A percentile compares a stretch with the other conserved stretches of the same genome.
These are phyloP conservation scores for Paramecium sexaurelia DNA, from an alignment of 73 alveolate genomes.

Conservation along the genomic window DNA sequence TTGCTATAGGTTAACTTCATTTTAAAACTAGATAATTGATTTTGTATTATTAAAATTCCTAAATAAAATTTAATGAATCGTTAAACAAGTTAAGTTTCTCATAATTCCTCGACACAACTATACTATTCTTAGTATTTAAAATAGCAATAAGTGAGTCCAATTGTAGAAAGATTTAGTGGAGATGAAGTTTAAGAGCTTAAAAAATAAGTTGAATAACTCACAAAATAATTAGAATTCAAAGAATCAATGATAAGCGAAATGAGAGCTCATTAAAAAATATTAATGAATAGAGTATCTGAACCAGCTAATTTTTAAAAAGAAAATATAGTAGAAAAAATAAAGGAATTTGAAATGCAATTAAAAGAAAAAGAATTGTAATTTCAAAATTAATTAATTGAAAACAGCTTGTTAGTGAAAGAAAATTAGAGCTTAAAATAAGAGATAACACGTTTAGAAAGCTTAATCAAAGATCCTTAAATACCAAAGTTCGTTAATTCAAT, in stretches of 20 bases:
- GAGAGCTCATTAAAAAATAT: constrained; percentile 33
- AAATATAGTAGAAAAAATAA: not conserved
- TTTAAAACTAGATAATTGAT: not conserved
- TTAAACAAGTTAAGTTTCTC: constrained; percentile 15
- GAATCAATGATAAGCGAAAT: constrained; percentile 35
- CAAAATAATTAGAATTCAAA: constrained; percentile 24
- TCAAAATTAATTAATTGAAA: constrained; percentile 29
- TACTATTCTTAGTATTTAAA: constrained; percentile 42
- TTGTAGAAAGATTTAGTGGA: constrained; percentile 13
- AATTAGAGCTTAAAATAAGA: not conserved
- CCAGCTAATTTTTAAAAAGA: not conserved
- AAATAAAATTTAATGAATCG: constrained; percentile 55
- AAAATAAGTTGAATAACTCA: not conserved
- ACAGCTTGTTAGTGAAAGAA: not conserved
- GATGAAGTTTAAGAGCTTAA: constrained; percentile 20
- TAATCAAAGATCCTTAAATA: not conserved
- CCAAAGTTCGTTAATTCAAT: constrained; percentile 46
- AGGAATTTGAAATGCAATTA: not conserved
- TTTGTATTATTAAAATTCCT: not conserved
- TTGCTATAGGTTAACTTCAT: not conserved
- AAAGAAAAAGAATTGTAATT: constrained; percentile 20
- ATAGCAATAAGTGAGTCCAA: constrained; percentile 31
- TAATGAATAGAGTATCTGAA: not conserved
- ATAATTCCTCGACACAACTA: constrained; percentile 27
- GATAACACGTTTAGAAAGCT: not conserved